Percentiles rank a stretch among this genome's conserved stretches.
Evolutionary conservation across 805 yeast species (phyloP).

Genomic region (Ascoidea rubescens): DNA sequence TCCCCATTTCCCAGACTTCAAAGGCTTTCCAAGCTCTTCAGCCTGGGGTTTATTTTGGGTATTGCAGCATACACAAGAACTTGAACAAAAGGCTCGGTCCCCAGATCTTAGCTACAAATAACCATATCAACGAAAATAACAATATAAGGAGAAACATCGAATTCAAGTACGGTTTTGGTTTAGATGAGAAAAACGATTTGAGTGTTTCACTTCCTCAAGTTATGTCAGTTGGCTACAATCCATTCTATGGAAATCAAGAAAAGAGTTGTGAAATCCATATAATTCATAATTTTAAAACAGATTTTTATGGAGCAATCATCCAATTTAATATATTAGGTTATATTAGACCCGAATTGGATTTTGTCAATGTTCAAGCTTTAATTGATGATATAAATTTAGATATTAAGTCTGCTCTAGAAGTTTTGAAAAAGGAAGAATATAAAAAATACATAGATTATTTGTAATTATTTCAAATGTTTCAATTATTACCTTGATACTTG

Average conservation of each 20-base stretch:
- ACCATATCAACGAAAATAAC: slow-evolving; percentile 1
- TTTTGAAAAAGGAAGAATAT: slow-evolving; percentile 18
- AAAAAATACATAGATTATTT: slow-evolving; percentile 2
- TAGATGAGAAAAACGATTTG: slow-evolving; percentile 24
- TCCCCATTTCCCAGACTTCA: slow-evolving; percentile 43
- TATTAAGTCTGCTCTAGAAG: slow-evolving; percentile 47
- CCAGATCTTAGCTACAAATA: neutral
- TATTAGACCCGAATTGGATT: slow-evolving; percentile 81
- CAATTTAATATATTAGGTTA: slow-evolving; percentile 69
- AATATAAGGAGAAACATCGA: slow-evolving; percentile 28
- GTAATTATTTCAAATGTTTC: too few species aligned
- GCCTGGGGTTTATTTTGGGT: slow-evolving; percentile 90
- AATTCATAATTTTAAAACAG: slow-evolving; percentile 49
- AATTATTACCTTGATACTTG: too few species aligned
- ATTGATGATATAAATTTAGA: slow-evolving; percentile 76
- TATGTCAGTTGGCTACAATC: slow-evolving; percentile 93
- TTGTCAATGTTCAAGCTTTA: slow-evolving; percentile 65
- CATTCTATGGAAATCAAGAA: slow-evolving; percentile 66
- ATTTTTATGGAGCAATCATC: slow-evolving; percentile 76
- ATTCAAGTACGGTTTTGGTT: slow-evolving; percentile 46
- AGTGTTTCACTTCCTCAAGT: slow-evolving; percentile 67
- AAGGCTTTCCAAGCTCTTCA: slow-evolving; percentile 25
- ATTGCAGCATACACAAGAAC: slow-evolving; percentile 26
- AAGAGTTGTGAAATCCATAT: slow-evolving; percentile 85
- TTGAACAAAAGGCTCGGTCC: slow-evolving; percentile 1